Evolutionary conservation across 257 asterid genomes (phyloP), one percentile per base, ranked within the genome.

Genomic region (Echites panduratus): DNA sequence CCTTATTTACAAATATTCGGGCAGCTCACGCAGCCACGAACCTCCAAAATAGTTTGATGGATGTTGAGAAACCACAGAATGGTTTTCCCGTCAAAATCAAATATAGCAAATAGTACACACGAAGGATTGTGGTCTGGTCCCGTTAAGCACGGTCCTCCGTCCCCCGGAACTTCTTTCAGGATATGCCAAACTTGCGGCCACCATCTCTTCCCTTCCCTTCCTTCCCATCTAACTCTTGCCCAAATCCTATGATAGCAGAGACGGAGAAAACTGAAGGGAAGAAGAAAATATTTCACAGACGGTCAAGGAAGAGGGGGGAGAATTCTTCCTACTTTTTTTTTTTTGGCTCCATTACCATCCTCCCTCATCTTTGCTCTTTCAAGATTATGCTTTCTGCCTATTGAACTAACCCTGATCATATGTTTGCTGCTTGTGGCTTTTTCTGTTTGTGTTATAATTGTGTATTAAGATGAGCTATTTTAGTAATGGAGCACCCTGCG

Each of bases 61-160:
- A 35, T 38, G 67, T 14, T 7, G 6, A 17, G 26, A 6, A 35
- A 32, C 26, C 67, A 62, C 67, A 32, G 1, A 7, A 5, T 24
- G 16, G 19, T 7, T 29, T 61, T 12, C 2, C 29, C 12, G 13
- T 29, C 35, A 62, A 52, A 61, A 43, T 61, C 38, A 62, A 62
- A 68, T 53, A 32, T 40, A 47, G 19, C 9, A 44, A 66, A 22
- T 2, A 20, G 2, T 32, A n/a, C n/a, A 43, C 24, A 43, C 6
- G 24, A 67, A 43, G 11, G 67, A 9, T 32, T 8, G 45, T 62
- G 45, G 20, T 70, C 26, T 70, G 47, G n/a, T 54, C 9, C 83
- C 83, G 79, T 38, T 54, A 70, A 70, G 71, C 71, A 65, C 79
- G 77, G 74, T 44, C 74, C 61, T 75, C 79, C 82, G 43, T 54